Evolutionary conservation across 2,329 filamentous ascomycete species (phyloP), one percentile per base, ranked within the genome.

Genomic region (Chlorencoelia australis): DNA sequence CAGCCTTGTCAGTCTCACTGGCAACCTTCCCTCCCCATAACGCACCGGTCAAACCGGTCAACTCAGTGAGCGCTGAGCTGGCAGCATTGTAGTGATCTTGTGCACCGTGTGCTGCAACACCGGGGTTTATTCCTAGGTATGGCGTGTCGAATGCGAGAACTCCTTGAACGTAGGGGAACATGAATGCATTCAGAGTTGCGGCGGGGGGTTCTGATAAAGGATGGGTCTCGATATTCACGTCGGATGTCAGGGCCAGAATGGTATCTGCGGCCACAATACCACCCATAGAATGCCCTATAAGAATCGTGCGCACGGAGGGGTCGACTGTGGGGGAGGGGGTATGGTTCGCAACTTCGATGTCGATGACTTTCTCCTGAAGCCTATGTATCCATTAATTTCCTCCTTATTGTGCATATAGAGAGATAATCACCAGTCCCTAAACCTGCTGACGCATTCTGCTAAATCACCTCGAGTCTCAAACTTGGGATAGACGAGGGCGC

Each of bases 231-330:
- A 56, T 49, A 2, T 44, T 37, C 27, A 40, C 37, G 25, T 56
- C 54, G 8, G 44, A 46, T 9, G 52, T 53, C 34, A 96, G 71
- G 26, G 79, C 71, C 49, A 95, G 73, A 44, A 89, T 68, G 10
- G 86, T 82, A 56, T 96, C 91, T 21, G 87, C 89, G 8, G 86
- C 89, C 30, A 96, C 87, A 51, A 96, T 95, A 50, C 91, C 91
- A 49, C 83, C 83, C 83, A 82, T 95, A 7, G 82, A 88, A 59
- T 95, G 88, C 16, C 88, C 88, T 39, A 93, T 66, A 11, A 95
- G 71, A 30, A 94, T 71, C 18, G 82, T 81, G 52, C 78, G 79
- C 14, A 94, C 85, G 0, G 81, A 86, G 4, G 87, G 86, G 43
- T 93, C 85, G 45, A 94, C 71, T 1, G 84, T 94, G 1, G 88